These are phyloP conservation scores for Neofusicoccum laricinum DNA, from an alignment of 2,329 filamentous ascomycete species.

Conservation along the genomic window DNA sequence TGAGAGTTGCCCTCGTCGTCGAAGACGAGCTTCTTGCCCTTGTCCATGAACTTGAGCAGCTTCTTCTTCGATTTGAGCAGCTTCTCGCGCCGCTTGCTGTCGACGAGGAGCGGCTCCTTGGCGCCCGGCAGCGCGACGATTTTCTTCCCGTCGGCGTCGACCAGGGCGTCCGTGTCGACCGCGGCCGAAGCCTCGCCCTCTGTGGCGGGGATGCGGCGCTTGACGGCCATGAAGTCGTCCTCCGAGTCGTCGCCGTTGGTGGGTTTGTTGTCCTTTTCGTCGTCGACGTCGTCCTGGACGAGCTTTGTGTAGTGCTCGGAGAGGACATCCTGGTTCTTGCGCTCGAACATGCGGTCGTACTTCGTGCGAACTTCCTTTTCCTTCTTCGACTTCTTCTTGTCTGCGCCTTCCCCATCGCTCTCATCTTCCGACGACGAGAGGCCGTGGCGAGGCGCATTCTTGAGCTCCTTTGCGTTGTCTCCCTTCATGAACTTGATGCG, in stretches of 20 bases:
- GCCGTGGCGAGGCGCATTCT: slow-evolving; percentile 75
- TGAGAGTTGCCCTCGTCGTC: slow-evolving; percentile 88
- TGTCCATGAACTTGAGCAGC: slow-evolving; percentile 84
- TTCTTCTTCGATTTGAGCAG: slow-evolving; percentile 94
- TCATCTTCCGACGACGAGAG: slow-evolving; percentile 58
- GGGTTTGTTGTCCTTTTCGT: slow-evolving; percentile 33
- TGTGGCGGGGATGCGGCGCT: slow-evolving; percentile 75
- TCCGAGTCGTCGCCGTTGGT: slow-evolving; percentile 55
- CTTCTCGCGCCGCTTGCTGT: slow-evolving; percentile 94
- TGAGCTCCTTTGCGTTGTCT: slow-evolving; percentile 79
- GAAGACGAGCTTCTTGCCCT: slow-evolving; percentile 80
- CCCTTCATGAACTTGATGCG: slow-evolving; percentile 92
- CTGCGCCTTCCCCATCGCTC: slow-evolving; percentile 44
- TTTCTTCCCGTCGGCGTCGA: slow-evolving; percentile 46
- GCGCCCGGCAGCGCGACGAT: slow-evolving; percentile 65
- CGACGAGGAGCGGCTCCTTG: slow-evolving; percentile 71
- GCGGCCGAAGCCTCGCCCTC: slow-evolving; percentile 42
- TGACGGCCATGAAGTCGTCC: slow-evolving; percentile 82
- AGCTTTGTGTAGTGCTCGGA: slow-evolving; percentile 92
- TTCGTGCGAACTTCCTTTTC: slow-evolving; percentile 82
- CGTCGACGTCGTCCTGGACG: slow-evolving; percentile 58
- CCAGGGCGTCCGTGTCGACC: slow-evolving; percentile 30
- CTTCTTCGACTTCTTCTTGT: slow-evolving; percentile 51
- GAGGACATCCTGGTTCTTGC: slow-evolving; percentile 91
- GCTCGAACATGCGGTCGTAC: slow-evolving; percentile 97